Evolutionary conservation across 2,329 filamentous ascomycete genomes (phyloP), one percentile per base, ranked within the genome.

Genomic region (Fusarium piperis): DNA sequence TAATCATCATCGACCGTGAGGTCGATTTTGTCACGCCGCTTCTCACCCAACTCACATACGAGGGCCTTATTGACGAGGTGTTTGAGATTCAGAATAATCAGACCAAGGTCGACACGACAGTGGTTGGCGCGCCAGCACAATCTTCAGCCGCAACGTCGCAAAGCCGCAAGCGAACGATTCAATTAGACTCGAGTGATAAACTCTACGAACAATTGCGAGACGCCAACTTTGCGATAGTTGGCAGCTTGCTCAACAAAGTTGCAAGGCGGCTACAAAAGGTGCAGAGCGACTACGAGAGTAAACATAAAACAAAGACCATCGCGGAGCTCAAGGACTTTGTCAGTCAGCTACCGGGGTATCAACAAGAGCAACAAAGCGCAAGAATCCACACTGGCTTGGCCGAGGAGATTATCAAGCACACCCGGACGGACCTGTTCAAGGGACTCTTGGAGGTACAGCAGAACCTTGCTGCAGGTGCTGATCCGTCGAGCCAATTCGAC

Each of bases 321-420:
- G 91, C 94, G 5, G 96, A 99, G 79, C 89, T 99, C 33, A 93
- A 94, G 74, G 94, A 97, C 26, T 98, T 98, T 79, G 96, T 99
- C n/a, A 91, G 92, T 75, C 97, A 97, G 79, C 85, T 99, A 28
- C 95, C 96, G 0, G 92, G 91, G 12, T 97, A 97, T 76, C 95
- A 98, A 81, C 92, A 94, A 52, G 96, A 99, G 80, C 94, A 98
- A 77, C 92, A 95, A 74, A 97, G 93, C 76, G 85, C 97, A n/a
- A 94, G 96, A 70, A 89, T 95, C 32, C 96, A 99, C 78, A 97
- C 95, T 2, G 93, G 93, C 9, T 87, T 99, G 48, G 94, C 95
- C 1, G 96, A 98, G 82, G 95, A 98, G 73, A 96, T 99, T 60
- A 95, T 97, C 86, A 96, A 97, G 78, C 90, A 94, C 76, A 99